Percentiles rank a stretch among this genome's conserved stretches.
phyloP scores from a whole-genome alignment of 345 rosid genomes.

The Pugionium dolabratum region DNA sequence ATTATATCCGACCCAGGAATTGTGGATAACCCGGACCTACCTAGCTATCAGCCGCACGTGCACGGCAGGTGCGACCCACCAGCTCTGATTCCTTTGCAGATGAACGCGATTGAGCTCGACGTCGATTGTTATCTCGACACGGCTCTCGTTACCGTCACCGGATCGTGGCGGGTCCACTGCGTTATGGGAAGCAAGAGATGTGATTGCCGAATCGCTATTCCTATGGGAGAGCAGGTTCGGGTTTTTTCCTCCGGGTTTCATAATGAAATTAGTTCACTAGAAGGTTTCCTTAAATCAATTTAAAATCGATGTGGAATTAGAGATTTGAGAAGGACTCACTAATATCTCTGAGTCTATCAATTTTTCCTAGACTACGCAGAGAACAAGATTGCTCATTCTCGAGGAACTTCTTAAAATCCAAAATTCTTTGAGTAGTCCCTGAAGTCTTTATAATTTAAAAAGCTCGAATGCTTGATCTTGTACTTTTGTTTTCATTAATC shows the following conservation, averaged over 20 bases:
- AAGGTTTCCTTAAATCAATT: not conserved
- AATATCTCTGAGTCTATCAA: not conserved
- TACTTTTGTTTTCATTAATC: not conserved
- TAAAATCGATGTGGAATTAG: not conserved
- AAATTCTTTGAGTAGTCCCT: not conserved
- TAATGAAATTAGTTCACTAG: not conserved
- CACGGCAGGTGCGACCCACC: conserved; percentile 92
- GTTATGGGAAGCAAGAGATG: conserved; percentile 86
- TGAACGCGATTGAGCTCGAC: conserved; percentile 66
- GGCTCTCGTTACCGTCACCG: conserved; percentile 57
- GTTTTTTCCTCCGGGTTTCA: not conserved
- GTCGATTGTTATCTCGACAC: conserved; percentile 68
- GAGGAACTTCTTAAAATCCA: not conserved
- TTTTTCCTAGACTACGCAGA: not conserved
- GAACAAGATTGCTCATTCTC: not conserved
- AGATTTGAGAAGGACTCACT: not conserved
- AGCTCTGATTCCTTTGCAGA: conserved; percentile 82
- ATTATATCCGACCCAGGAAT: conserved; percentile 74
- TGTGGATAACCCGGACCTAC: conserved; percentile 90
- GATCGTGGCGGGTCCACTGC: conserved; percentile 88
- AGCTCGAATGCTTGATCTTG: not conserved
- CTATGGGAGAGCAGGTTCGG: conserved; percentile 87
- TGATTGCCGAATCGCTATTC: conserved; percentile 80
- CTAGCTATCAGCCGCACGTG: conserved; percentile 97
- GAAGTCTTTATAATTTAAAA: conserved; percentile 3